Base-by-base conservation (phyloP, 1,284 basidiomycete genomes). In the Butyriboletus appendiculatus region DNA sequence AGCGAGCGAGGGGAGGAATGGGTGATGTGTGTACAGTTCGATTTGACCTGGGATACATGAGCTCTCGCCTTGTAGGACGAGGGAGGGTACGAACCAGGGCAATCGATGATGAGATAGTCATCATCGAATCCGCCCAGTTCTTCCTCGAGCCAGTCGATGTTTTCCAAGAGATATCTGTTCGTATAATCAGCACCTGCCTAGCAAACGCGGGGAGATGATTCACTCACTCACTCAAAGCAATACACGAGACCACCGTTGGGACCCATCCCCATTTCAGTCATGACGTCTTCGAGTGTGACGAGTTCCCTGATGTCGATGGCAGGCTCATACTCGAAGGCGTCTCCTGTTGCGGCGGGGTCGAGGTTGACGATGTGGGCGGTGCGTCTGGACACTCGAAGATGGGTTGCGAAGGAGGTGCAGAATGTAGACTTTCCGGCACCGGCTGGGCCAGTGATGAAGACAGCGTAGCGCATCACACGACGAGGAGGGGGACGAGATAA, bases 141-240 rank as follows among this genome's bases (percentile, higher is more conserved):
- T 70, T 98, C 96, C 63, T 98, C 94, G n/a, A 99, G 79, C 97
- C 97, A 99, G 72, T 99, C 97, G 74, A 98, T 90, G 67, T 99
- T 98, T 68, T 98, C 85, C 58, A 98, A 75, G 50, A 99, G 81
- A 75, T 99, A 99, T 73, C 96, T 98, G 50, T 38, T 40, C 0
- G n/a, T 10, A 4, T 16, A 3, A 32, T 62, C 30, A 41, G 50
- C 20, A 39, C 50, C 40, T 24, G 53, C 7, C 11, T 8, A 38
- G 30, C 24, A 0, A 32, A 24, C 34, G n/a, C 44, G 12, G 38
- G 16, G 12, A 30, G 30, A 22, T 45, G 46, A 50, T 50, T 55
- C 77, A 85, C 81, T 83, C 70, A 87, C 92, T 88, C 81, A 98
- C 95, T 99, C 97, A 73, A 99, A 99, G 75, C 97, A 99, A 71